Percentiles rank a stretch among this genome's conserved stretches.
Conservation (phyloP, 2,329 filamentous ascomycete species). For the Pyrenophora graminea region DNA sequence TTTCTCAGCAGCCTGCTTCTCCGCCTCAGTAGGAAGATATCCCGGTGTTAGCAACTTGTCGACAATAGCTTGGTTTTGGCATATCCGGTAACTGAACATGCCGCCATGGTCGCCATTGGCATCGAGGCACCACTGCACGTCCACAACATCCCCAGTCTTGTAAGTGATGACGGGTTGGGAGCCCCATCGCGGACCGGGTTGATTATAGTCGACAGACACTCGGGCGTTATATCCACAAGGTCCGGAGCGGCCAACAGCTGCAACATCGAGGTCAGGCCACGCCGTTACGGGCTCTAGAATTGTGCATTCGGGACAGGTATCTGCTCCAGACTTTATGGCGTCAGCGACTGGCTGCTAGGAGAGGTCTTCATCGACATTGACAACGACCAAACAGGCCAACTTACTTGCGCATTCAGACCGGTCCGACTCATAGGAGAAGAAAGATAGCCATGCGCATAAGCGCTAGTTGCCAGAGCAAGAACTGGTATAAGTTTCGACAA, state of each 20-base stretch:
- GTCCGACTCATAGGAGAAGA: slow-evolving; percentile 41
- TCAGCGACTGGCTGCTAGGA: not conserved
- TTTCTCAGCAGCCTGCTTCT: slow-evolving; percentile 41
- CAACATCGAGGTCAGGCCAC: slow-evolving; percentile 38
- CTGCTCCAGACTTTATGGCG: slow-evolving; percentile 24
- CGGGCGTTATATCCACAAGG: slow-evolving; percentile 45
- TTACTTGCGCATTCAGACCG: slow-evolving; percentile 38
- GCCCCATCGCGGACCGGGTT: slow-evolving; percentile 39
- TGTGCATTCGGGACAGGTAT: slow-evolving; percentile 43
- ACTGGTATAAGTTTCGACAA: slow-evolving; percentile 17
- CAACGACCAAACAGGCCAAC: not conserved
- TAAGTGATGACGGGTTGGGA: slow-evolving; percentile 37
- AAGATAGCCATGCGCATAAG: slow-evolving; percentile 40
- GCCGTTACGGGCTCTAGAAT: slow-evolving; percentile 42
- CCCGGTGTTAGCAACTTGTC: slow-evolving; percentile 37
- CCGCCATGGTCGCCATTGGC: slow-evolving; percentile 43
- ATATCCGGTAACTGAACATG: slow-evolving; percentile 44
- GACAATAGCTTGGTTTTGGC: slow-evolving; percentile 38
- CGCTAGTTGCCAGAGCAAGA: slow-evolving; percentile 24
- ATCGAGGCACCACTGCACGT: slow-evolving; percentile 43
- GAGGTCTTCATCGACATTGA: too few relatives aligned
- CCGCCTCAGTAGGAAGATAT: slow-evolving; percentile 40
- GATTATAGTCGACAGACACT: slow-evolving; percentile 42
- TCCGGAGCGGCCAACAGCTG: slow-evolving; percentile 36
- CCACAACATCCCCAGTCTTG: slow-evolving; percentile 33